Base-by-base conservation (phyloP, 768 basidiomycete genomes). In the Trametes cubensis region DNA sequence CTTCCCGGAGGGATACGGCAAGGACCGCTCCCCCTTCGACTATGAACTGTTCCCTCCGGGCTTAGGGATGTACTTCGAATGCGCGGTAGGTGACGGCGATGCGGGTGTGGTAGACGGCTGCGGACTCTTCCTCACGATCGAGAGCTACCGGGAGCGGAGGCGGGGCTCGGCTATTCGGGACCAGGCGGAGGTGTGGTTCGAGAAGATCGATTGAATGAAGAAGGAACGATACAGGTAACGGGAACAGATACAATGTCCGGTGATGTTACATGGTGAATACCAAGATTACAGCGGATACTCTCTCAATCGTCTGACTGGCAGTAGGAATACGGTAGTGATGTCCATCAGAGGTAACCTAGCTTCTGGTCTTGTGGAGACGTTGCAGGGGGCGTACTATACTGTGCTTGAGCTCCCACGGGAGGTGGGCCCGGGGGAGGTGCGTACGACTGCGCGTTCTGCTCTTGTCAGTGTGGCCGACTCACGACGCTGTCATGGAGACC, bases 141-240 rank as follows among this genome's bases (percentile, higher is more conserved):
- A 46, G 45, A 21, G 18, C 4, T 38, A 46, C 7, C 8, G 18
- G 21, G 6, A 20, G 28, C 53, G 45, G 44, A 53, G 34, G n/a
- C 44, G 21, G 3, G 20, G 34, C 11, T 13, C 54, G 30, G 45
- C n/a, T 44, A 14, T 45, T 23, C 42, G 42, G 42, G 34, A 60
- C 34, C 30, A 39, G 52, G 59, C 59, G 38, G 59, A 60, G 6
- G 51, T 60, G 14, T 60, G 59, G 59, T 60, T 52, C 42, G 59
- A 60, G 28, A 53, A 48, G 44, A 26, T 53, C 23, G 42, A 34
- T 34, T 34, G 34, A 34, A 34, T 34, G 34, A 28, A 10, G 4
- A 34, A 34, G 34, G 11, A 11, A 6, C 34, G 34, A 34, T 34
- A 34, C 34, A 34, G 10, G 34, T 6, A 11, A 7, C 34, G 34